A percentile compares a stretch with the other conserved stretches of the same genome.
Conservation (phyloP, 768 basidiomycete species). For the Leccinum sublutescens region DNA sequence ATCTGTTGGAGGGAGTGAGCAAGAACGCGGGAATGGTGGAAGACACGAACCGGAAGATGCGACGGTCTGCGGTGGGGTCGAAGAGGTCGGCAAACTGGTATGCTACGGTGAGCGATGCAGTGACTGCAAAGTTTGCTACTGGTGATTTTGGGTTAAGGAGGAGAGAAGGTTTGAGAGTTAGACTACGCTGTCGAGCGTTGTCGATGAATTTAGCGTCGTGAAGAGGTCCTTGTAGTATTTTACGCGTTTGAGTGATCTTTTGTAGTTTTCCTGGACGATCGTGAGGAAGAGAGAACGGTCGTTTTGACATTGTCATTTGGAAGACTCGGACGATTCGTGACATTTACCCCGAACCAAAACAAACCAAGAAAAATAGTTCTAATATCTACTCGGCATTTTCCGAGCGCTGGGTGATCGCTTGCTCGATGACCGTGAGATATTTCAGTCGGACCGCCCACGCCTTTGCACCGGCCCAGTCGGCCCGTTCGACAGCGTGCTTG, state of each 20-base stretch:
- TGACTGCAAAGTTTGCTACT: conserved; percentile 41
- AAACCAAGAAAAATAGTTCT: neutral
- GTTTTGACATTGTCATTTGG: conserved; percentile 10
- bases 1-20: conserved; percentile 15
- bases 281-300: conserved; percentile 2
- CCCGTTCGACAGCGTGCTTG: conserved; percentile 45
- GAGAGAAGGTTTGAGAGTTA: conserved; percentile 29
- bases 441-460: conserved; percentile 63
- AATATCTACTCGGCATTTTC: conserved; percentile 17
- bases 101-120: conserved; percentile 10
- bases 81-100: conserved; percentile 16
- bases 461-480: conserved; percentile 60
- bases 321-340: neutral
- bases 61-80: conserved; percentile 11
- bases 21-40: neutral
- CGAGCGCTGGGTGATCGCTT: conserved; percentile 24
- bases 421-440: conserved; percentile 67
- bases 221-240: conserved; percentile 30
- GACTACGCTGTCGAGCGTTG: conserved; percentile 8
- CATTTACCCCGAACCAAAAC: neutral
- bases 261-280: conserved; percentile 20
- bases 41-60: conserved; percentile 25
- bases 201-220: conserved; percentile 37
- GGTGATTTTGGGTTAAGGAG: conserved; percentile 53
- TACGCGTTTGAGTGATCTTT: neutral